phyloP scores from a whole-genome alignment of 1,139 yeast species.

The Saccharomycopsis crataegensis region DNA sequence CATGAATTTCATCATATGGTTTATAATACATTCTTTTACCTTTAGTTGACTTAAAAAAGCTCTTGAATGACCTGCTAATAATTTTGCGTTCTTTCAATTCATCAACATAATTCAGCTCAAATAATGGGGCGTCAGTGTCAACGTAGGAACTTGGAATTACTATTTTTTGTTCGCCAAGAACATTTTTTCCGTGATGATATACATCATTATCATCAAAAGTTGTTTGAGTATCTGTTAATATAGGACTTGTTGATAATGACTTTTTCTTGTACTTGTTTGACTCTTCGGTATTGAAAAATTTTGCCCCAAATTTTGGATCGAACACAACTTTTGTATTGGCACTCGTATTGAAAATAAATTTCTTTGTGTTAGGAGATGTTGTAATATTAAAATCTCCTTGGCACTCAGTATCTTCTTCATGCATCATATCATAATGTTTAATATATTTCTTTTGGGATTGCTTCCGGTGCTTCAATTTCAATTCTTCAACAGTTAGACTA shows the following conservation, averaged over 20 bases:
- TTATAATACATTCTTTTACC: not conserved
- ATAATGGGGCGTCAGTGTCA: too few relatives aligned
- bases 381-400: not conserved
- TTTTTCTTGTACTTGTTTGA: not conserved
- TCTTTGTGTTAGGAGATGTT: not conserved
- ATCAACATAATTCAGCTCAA: too few relatives aligned
- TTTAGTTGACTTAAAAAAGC: not conserved
- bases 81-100: too few relatives aligned
- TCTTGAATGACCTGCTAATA: not conserved
- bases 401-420: not conserved
- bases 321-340: conserved; percentile 7
- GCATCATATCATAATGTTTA: not conserved
- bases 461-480: conserved; percentile 1
- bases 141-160: too few relatives aligned
- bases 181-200: too few relatives aligned
- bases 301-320: conserved; percentile 16
- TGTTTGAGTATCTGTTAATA: too few relatives aligned
- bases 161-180: too few relatives aligned
- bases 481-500: conserved; percentile 6
- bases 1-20: not conserved
- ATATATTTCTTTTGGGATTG: conserved; percentile 5
- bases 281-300: conserved; percentile 10
- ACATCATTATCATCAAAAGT: too few relatives aligned
- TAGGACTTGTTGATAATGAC: not conserved
- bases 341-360: conserved; percentile 7